These are phyloP conservation scores for Pseudogymnoascus sp. DNA, from an alignment of 2,329 filamentous ascomycete genomes.

Conservation along the genomic window DNA sequence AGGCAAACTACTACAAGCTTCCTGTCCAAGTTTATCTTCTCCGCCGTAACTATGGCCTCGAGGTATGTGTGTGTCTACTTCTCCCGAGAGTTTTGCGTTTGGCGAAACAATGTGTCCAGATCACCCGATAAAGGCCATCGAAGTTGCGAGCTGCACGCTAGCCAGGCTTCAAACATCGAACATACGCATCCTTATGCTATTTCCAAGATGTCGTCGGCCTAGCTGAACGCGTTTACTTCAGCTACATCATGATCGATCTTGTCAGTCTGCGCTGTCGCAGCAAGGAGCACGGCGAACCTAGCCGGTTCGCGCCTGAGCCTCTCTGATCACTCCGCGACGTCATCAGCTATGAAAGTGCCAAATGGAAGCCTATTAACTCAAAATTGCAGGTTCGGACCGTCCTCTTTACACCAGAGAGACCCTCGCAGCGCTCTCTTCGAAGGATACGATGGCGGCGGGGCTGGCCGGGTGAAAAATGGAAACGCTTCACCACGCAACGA, in stretches of 20 bases:
- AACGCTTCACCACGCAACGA: conserved; percentile 15
- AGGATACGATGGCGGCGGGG: conserved; percentile 54
- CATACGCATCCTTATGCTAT: neutral
- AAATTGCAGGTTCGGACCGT: conserved; percentile 53
- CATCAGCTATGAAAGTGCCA: neutral
- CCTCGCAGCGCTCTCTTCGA: conserved; percentile 68
- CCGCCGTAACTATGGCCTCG: conserved; percentile 1
- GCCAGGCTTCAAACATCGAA: neutral
- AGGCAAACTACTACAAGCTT: conserved; percentile 21
- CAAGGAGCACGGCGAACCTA: neutral
- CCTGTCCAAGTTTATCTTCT: conserved; percentile 9
- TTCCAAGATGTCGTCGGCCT: neutral
- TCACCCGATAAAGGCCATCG: neutral
- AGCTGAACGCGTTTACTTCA: neutral
- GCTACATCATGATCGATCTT: neutral
- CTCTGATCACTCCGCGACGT: neutral
- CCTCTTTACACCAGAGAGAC: conserved; percentile 66
- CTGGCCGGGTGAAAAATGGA: conserved; percentile 9
- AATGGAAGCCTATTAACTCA: neutral
- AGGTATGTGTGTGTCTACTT: neutral
- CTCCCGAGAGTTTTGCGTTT: neutral
- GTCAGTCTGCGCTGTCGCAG: neutral
- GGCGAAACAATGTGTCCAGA: neutral
- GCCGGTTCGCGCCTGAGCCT: neutral
- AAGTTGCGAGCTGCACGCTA: neutral